Evolutionary conservation across 2,329 filamentous ascomycete species (phyloP).

Genomic region (Neonectria coccinea): DNA sequence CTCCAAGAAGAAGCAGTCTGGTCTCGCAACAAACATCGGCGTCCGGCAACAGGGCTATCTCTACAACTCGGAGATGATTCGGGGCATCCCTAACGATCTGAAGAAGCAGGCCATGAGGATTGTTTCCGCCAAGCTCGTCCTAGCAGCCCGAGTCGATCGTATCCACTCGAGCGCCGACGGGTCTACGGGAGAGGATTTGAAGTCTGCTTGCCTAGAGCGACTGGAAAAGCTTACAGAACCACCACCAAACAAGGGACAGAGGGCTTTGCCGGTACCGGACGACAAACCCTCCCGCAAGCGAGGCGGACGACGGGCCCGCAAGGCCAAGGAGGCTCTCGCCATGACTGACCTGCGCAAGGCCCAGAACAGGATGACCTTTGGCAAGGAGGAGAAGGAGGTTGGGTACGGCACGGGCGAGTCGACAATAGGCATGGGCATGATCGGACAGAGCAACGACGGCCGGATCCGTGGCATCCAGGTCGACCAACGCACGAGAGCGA

Average conservation of each 20-base stretch:
- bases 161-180: constrained; percentile 86
- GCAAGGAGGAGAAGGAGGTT: constrained; percentile 93
- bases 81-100: constrained; percentile 84
- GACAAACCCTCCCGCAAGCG: constrained; percentile 95
- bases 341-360: constrained; percentile 98
- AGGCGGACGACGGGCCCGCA: constrained; percentile 87
- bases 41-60: constrained; percentile 93
- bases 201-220: constrained; percentile 83
- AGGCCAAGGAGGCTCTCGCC: constrained; percentile 95
- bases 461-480: constrained; percentile 89
- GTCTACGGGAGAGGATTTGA: constrained; percentile 83
- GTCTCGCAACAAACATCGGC: constrained; percentile 92
- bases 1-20: constrained; percentile 86
- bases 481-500: constrained; percentile 92
- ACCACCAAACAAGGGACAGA: constrained; percentile 86
- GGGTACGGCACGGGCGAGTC: constrained; percentile 89
- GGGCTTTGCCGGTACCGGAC: constrained; percentile 90
- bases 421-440: constrained; percentile 93
- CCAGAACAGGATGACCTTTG: constrained; percentile 95
- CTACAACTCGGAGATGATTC: constrained; percentile 91
- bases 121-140: constrained; percentile 89
- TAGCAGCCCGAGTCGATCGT: constrained; percentile 92
- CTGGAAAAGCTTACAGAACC: constrained; percentile 94
- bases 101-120: constrained; percentile 96
- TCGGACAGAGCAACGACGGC: constrained; percentile 89